Evolutionary conservation across 2,329 filamentous ascomycete species (phyloP).

Genomic region (Nannizzia gypsea): DNA sequence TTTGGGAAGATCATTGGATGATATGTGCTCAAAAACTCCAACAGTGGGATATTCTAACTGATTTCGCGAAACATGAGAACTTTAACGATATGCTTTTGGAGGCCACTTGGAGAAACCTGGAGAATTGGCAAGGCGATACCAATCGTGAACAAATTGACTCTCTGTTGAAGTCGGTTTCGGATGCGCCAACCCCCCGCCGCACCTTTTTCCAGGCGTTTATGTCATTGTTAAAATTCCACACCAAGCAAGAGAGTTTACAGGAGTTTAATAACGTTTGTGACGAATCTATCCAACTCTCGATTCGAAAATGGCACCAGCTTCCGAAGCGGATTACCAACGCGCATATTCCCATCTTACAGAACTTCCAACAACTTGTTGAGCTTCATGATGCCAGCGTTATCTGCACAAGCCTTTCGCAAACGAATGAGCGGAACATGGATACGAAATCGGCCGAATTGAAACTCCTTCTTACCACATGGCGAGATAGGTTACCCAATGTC

Average conservation of each 20-base stretch:
- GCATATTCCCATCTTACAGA: conserved; percentile 86
- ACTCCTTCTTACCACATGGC: conserved; percentile 84
- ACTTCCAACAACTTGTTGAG: conserved; percentile 96
- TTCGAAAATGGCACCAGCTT: conserved; percentile 98
- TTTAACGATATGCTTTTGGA: conserved; percentile 92
- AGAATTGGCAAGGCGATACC: conserved; percentile 81
- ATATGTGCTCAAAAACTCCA: conserved; percentile 95
- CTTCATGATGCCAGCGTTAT: conserved; percentile 96
- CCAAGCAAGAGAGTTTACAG: conserved; percentile 64
- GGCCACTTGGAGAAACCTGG: conserved; percentile 87
- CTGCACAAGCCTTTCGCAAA: conserved; percentile 76
- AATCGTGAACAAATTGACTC: conserved; percentile 82
- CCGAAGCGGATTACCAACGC: conserved; percentile 86
- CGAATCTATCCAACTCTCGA: conserved; percentile 92
- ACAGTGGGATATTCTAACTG: conserved; percentile 95
- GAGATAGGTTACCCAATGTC: conserved; percentile 86
- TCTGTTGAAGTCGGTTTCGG: conserved; percentile 93
- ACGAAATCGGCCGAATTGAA: conserved; percentile 93
- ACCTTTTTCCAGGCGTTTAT: conserved; percentile 99
- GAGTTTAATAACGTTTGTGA: conserved; percentile 89
- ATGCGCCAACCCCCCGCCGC: conserved; percentile 84
- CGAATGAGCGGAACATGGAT: conserved; percentile 74
- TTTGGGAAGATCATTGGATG: conserved; percentile 99
- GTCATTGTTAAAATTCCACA: conserved; percentile 85
- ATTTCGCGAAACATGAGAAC: conserved; percentile 98